These are phyloP conservation scores for Mucor circinelloides DNA, from an alignment of 371 early-diverging fungal genomes.

Conservation along the genomic window DNA sequence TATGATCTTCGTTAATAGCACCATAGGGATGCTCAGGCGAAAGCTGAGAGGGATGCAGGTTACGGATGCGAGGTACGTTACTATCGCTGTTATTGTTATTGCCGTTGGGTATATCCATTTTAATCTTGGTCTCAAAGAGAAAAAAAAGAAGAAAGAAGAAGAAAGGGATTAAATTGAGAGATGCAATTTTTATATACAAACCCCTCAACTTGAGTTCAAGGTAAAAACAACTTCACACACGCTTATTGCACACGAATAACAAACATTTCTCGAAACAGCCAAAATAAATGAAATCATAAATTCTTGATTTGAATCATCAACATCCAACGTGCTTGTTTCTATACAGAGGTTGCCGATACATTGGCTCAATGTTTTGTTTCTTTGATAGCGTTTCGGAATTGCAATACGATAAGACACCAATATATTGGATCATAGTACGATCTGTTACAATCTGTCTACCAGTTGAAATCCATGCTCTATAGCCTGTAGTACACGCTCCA, in stretches of 20 bases:
- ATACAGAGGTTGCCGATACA: too few species aligned
- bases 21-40: slow-evolving; percentile 18
- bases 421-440: too few species aligned
- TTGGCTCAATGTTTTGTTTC: too few species aligned
- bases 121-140: not conserved
- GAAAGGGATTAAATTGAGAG: not conserved
- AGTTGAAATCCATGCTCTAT: too few species aligned
- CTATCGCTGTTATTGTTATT: not conserved
- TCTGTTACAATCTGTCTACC: too few species aligned
- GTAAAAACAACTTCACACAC: too few species aligned
- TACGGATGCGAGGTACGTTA: slow-evolving; percentile 33
- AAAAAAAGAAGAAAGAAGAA: not conserved
- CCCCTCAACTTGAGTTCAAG: not conserved
- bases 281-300: not conserved
- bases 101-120: slow-evolving; percentile 1
- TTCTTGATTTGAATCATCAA: not conserved
- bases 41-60: slow-evolving; percentile 44
- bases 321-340: not conserved
- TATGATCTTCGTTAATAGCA: slow-evolving; percentile 7
- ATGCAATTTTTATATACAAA: not conserved
- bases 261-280: not conserved
- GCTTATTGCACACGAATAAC: not conserved
- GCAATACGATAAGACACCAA: too few species aligned
- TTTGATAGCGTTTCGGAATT: too few species aligned
- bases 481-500: too few species aligned